Percentiles rank a stretch among this genome's conserved stretches.
These are phyloP conservation scores for Thraustochytrium striatum DNA, from an alignment of 352 stramenopile species.

Conservation along the genomic window DNA sequence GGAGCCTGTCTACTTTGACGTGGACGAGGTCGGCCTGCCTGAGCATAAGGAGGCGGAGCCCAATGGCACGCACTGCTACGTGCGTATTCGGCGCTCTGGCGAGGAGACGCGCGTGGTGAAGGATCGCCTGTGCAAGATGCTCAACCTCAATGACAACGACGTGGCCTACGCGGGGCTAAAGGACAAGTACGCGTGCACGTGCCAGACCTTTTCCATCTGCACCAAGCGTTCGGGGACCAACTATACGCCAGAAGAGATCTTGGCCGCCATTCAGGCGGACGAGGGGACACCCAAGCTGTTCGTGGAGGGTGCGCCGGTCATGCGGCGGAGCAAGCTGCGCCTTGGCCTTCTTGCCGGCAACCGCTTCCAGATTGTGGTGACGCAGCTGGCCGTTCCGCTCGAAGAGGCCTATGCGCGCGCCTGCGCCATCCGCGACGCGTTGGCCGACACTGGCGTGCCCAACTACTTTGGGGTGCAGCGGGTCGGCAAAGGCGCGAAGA, in stretches of 20 bases:
- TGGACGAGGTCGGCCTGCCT: neutral
- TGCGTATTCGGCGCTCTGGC: neutral
- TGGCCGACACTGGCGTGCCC: neutral
- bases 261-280: neutral
- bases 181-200: neutral
- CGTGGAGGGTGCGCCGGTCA: neutral
- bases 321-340: neutral
- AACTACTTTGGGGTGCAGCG: slow-evolving; percentile 43
- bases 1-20: slow-evolving; percentile 34
- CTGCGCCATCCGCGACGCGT: neutral
- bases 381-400: neutral
- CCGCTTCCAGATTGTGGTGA: slow-evolving; percentile 21
- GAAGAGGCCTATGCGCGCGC: slow-evolving; percentile 3
- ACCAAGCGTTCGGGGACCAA: neutral
- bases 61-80: neutral
- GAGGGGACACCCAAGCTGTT: neutral
- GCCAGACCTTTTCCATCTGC: slow-evolving; percentile 23
- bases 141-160: neutral
- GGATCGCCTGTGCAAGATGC: slow-evolving; percentile 4
- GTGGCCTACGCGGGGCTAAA: slow-evolving; percentile 22
- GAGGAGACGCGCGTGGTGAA: slow-evolving; percentile 16
- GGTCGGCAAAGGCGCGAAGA: neutral
- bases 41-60: neutral
- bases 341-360: neutral
- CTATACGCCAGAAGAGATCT: neutral